Evolutionary conservation across 208 protist genomes (phyloP), one percentile per base, ranked within the genome.

Genomic region (Leptomonas pyrrhocoris): DNA sequence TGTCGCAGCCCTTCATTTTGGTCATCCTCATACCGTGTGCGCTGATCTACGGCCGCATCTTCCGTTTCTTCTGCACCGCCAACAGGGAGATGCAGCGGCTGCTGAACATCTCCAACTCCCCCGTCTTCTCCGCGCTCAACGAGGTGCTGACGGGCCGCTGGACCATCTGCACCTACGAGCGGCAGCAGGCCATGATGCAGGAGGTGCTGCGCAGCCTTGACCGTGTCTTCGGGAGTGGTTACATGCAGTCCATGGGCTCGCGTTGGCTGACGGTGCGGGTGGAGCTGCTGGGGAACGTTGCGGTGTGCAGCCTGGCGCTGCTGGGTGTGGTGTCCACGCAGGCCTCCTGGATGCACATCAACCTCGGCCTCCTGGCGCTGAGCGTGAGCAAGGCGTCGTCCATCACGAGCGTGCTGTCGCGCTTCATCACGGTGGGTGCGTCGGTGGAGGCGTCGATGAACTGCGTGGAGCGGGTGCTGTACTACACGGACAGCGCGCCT

Each of bases 251-350:
- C 28, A 67, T 85, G 21, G 72, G 57, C 30, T 73, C 93, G 36
- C 74, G 92, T 16, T 98, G 97, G 97, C 74, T 98, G 5, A 72
- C 69, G 12, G 76, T 98, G 18, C 81, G 97, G 9, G 68, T 98
- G 9, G 93, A 98, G 72, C 67, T 90, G 3, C 61, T 98, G n/a
- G 94, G 88, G 57, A 90, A 72, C 54, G 21, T 83, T 23, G 68
- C 98, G 2, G 74, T 89, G 2, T 80, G 71, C 23, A 58, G 67
- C 27, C 58, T 93, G 1, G 78, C 84, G 23, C 45, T 75, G 6
- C 19, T 77, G 27, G 87, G 81, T 21, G 82, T 90, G 15, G 45
- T 91, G 13, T 49, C 80, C n/a, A 58, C 55, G 48, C 62, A 79
- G 50, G 50, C 76, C 13, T 34, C 54, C 0, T 78, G 74, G 46